Conservation (phyloP, 176 grass and related monocot genomes). For the Canna indica region DNA sequence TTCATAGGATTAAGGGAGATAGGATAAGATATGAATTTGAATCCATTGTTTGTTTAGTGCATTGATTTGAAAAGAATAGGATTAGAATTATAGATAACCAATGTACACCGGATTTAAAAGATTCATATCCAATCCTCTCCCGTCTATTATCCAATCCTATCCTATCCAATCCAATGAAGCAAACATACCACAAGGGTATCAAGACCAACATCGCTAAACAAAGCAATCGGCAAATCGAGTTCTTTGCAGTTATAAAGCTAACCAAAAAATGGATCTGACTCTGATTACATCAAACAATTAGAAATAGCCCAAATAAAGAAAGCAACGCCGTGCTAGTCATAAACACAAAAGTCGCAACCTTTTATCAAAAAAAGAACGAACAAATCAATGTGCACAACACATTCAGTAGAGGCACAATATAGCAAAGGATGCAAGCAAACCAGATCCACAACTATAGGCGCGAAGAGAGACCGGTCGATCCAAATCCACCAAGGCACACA, state of each 20-base stretch:
- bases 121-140: too few relatives aligned
- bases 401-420: not conserved
- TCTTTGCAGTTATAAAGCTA: too few relatives aligned
- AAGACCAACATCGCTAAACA: not conserved
- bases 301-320: not conserved
- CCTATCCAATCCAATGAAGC: too few relatives aligned
- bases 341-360: not conserved
- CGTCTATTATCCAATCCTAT: too few relatives aligned
- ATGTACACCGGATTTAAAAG: too few relatives aligned
- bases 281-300: not conserved
- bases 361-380: too few relatives aligned
- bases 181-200: too few relatives aligned
- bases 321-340: not conserved
- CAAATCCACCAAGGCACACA: not conserved
- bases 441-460: not conserved
- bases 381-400: not conserved
- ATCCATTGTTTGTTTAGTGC: too few relatives aligned
- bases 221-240: not conserved
- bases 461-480: not conserved
- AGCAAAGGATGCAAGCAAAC: not conserved
- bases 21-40: too few relatives aligned
- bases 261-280: not conserved
- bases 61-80: too few relatives aligned
- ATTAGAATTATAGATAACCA: too few relatives aligned
- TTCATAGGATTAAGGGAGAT: too few relatives aligned